Evolutionary conservation across 2,329 filamentous ascomycete genomes (phyloP).

Genomic region (Phaeosphaeria sp.): DNA sequence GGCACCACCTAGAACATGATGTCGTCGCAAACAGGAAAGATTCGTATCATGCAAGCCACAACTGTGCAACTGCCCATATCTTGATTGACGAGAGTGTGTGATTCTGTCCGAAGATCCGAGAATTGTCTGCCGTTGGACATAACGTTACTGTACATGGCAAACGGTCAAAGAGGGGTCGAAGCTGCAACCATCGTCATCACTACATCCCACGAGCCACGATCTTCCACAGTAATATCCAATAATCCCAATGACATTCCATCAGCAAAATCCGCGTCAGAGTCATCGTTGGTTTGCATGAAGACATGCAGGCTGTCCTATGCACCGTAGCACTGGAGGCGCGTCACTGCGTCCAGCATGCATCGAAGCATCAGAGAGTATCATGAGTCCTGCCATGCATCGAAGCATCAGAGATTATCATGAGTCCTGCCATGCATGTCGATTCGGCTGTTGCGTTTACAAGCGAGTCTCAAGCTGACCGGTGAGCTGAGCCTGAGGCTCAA

Average conservation of each 20-base stretch:
- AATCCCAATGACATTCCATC: neutral
- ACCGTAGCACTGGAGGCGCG: slow-evolving; percentile 4
- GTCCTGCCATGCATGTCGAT: slow-evolving; percentile 18
- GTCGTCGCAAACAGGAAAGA: neutral
- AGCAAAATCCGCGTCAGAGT: neutral
- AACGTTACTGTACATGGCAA: neutral
- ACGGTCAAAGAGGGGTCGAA: slow-evolving; percentile 7
- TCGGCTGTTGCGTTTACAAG: slow-evolving; percentile 14
- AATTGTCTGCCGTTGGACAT: slow-evolving; percentile 1
- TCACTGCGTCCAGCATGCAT: slow-evolving; percentile 14
- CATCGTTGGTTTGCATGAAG: neutral
- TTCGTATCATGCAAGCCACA: neutral
- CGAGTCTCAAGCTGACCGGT: slow-evolving; percentile 21
- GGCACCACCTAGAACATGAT: neutral
- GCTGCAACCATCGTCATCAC: slow-evolving; percentile 1
- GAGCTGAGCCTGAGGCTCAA: slow-evolving; percentile 19
- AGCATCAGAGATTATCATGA: slow-evolving; percentile 8
- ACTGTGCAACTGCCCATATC: neutral
- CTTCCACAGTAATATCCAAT: neutral
- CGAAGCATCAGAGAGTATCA: slow-evolving; percentile 8
- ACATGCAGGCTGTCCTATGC: slow-evolving; percentile 3
- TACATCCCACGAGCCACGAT: neutral
- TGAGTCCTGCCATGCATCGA: slow-evolving; percentile 17
- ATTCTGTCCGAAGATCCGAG: neutral
- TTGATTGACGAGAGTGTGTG: neutral